Base-by-base conservation (phyloP, 768 basidiomycete genomes). In the Kwoniella shandongensis region DNA sequence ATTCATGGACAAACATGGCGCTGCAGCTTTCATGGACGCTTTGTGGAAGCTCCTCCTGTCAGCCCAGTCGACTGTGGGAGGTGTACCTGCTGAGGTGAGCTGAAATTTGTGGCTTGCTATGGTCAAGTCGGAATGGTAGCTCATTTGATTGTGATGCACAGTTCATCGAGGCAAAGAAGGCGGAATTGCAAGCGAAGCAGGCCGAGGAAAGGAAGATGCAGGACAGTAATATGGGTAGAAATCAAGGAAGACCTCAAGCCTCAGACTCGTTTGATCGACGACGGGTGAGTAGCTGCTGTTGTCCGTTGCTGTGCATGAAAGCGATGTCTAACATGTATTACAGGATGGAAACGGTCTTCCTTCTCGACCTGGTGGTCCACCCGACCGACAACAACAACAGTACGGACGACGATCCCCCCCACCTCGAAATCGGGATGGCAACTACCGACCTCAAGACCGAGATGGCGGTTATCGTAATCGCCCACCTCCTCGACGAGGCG, bases 41-140 rank as follows among this genome's bases (percentile, higher is more conserved):
- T 82, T 99, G 0, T 99, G 96, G 96, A 85, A 81, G 23, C 81
- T 98, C 4, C 80, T 99, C n/a, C 80, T 98, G 3, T 92, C 94
- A 65, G 96, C 96, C 2, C 94, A 98, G 76, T 82, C 82, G 29
- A 88, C 89, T 27, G 83, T 87, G 1, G 88, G 89, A 10, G 92
- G 92, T 58, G 88, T 99, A 0, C 96, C 96, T 7, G 83, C 84
- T 11, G 88, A 88, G 11, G 74, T 75, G 36, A 54, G 74, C 42
- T 8, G 35, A 4, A n/a, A 2, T 32, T 17, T n/a, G 17, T 8
- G 8, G 20, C 8, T 41, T 18, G 8, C n/a, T 18, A 8, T 41
- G 7, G 12, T 25, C 13, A 7, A 6, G 4, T 44, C 25, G 10
- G 17, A 36, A 26, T 41, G 4, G 17, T 3, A 20, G 23, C 23